Base-by-base conservation (phyloP, 768 basidiomycete species). In the Phaeotremella fagi region DNA sequence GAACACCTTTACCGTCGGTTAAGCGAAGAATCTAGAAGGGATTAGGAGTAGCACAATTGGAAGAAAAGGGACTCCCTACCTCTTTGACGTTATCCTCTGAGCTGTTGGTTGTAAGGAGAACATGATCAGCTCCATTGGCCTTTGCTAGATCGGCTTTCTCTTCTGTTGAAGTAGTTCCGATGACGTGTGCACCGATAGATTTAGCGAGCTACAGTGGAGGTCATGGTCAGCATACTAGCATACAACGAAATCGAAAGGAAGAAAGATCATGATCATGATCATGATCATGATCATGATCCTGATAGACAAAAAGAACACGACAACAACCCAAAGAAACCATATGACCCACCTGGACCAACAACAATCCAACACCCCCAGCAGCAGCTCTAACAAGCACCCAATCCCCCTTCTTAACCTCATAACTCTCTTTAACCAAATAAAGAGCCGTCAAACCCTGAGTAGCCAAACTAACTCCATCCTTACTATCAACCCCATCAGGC, bases 111-210 rank as follows among this genome's bases (percentile, higher is more conserved):
- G 70, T 90, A 35, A 91, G 71, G 55, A 97, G 84, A 45, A 95
- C 89, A 68, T 94, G 84, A 68, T 88, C 83, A 0, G 90, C 88
- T 11, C 94, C 94, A 52, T 86, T 78, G 44, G 78, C 75, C 61
- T 81, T 85, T 3, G 90, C 94, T 29, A 91, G 71, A 45, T 80
- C 82, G 1, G 87, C 88, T 74, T 99, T 99, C 64, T 83, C 87
- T 20, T 77, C 70, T 0, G 86, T 87, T 1, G 90, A 94, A 1
- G 88, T 88, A 14, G 92, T 97, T 1, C 90, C 94, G 63, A 99
- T 94, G 23, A 97, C 88, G 7, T 82, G 85, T 1, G 87, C 92
- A 4, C 94, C 94, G 18, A 82, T 78, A 38, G 78, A 77, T 68
- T 82, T 84, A 33, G 83, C 82, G 27, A 87, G 69, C 76, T 94